Conservation (phyloP, 352 stramenopile genomes). For the Phytophthora capsici region DNA sequence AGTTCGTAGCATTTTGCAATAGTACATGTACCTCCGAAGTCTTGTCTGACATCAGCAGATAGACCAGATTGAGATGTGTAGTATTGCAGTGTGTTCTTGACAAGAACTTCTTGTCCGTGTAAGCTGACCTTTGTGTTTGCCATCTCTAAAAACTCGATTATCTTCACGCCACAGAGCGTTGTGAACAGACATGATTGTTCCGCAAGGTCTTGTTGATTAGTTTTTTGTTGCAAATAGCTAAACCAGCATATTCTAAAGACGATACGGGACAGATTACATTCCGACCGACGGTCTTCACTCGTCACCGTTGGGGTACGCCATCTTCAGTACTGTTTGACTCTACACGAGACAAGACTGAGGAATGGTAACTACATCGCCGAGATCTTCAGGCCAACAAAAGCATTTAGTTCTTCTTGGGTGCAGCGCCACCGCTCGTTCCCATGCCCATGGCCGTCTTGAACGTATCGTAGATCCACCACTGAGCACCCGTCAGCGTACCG, state of each 20-base stretch:
- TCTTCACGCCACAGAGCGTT: too few relatives aligned
- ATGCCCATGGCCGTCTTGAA: constrained; percentile 95
- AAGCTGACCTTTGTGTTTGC: too few relatives aligned
- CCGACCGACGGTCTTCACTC: constrained; percentile 24
- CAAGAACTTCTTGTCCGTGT: too few relatives aligned
- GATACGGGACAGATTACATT: constrained; percentile 10
- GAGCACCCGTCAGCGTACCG: constrained; percentile 94
- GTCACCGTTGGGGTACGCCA: constrained; percentile 12
- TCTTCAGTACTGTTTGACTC: not conserved
- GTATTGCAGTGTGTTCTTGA: too few relatives aligned
- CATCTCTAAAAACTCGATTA: too few relatives aligned
- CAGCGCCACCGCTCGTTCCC: constrained; percentile 87
- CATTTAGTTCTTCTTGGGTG: constrained; percentile 73
- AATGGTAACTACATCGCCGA: constrained; percentile 17
- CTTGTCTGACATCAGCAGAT: too few relatives aligned
- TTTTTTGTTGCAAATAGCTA: constrained; percentile 31
- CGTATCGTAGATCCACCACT: constrained; percentile 98
- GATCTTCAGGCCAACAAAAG: constrained; percentile 12
- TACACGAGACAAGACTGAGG: constrained; percentile 1
- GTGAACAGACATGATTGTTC: not conserved
- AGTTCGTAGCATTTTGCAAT: too few relatives aligned
- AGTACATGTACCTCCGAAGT: too few relatives aligned
- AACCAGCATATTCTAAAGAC: constrained; percentile 31
- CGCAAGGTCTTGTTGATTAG: constrained; percentile 21
- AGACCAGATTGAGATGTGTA: too few relatives aligned